A percentile compares a stretch with the other conserved stretches of the same genome.
Evolutionary conservation across 2,329 filamentous ascomycete species (phyloP).

Genomic region (Sarocladium kiliense): DNA sequence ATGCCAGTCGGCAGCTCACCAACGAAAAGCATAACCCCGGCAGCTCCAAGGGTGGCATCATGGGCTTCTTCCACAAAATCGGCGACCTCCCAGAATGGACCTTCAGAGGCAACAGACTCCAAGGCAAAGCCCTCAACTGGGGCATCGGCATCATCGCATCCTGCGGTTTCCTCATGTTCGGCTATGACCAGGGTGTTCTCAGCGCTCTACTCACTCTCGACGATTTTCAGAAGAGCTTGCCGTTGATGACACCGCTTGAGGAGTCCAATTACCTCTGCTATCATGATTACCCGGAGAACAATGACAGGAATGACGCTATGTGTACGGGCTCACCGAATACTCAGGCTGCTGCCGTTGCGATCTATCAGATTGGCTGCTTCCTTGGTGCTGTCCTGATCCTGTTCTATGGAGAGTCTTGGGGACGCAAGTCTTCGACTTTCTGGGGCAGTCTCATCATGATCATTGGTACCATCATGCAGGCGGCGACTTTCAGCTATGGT

Average conservation of each 20-base stretch:
- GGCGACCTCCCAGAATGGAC: slow-evolving; percentile 21
- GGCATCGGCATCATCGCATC: slow-evolving; percentile 22
- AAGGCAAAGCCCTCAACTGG: slow-evolving; percentile 19
- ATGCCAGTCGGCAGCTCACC: background rate
- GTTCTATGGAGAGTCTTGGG: slow-evolving; percentile 24
- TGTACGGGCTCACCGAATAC: slow-evolving; percentile 22
- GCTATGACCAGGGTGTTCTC: slow-evolving; percentile 24
- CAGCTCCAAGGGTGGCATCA: slow-evolving; percentile 10
- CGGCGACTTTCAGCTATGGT: slow-evolving; percentile 18
- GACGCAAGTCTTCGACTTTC: slow-evolving; percentile 25
- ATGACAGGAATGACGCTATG: slow-evolving; percentile 15
- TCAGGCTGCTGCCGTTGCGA: slow-evolving; percentile 22
- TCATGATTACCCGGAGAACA: slow-evolving; percentile 15
- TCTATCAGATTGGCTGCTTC: slow-evolving; percentile 24
- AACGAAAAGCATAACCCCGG: background rate
- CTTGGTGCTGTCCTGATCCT: slow-evolving; percentile 23
- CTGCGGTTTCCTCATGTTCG: slow-evolving; percentile 24
- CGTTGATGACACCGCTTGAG: slow-evolving; percentile 22
- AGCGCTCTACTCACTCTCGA: slow-evolving; percentile 22
- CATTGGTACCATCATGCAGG: slow-evolving; percentile 22
- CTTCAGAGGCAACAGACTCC: slow-evolving; percentile 17
- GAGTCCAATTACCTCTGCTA: slow-evolving; percentile 19
- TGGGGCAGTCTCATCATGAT: slow-evolving; percentile 26
- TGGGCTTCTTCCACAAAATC: slow-evolving; percentile 15
- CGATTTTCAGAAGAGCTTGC: slow-evolving; percentile 19